Evolutionary conservation across 371 early-diverging fungal species (phyloP).

Genomic region (Mortierella sp.): DNA sequence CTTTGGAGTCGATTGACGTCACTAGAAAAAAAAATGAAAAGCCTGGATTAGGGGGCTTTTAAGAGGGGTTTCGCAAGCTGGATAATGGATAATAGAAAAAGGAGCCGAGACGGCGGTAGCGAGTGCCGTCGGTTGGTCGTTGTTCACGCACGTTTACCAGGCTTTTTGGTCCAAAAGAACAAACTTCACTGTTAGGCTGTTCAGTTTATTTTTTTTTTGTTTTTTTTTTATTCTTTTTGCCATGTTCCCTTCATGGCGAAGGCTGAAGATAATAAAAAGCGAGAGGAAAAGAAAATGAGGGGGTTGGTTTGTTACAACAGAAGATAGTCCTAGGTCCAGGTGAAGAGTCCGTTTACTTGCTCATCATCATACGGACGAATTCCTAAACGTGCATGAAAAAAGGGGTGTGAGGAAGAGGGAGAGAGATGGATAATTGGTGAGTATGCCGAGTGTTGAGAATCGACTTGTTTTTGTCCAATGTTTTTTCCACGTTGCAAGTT

Average conservation of each 20-base stretch:
- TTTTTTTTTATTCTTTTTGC: background rate
- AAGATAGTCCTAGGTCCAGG: background rate
- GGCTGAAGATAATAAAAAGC: background rate
- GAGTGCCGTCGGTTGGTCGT: too few species aligned
- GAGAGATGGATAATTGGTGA: background rate
- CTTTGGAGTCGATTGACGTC: too few species aligned
- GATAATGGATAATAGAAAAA: too few species aligned
- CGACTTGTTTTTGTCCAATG: background rate
- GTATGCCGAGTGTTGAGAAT: background rate
- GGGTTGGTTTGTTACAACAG: background rate
- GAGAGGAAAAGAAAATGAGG: background rate
- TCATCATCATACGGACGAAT: conserved; percentile 57
- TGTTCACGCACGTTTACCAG: background rate
- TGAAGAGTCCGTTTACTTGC: conserved; percentile 35
- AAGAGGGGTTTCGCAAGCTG: too few species aligned
- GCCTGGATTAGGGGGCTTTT: too few species aligned
- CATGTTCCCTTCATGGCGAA: too few species aligned
- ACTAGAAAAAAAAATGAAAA: too few species aligned
- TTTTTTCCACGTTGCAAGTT: background rate
- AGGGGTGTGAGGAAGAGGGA: background rate
- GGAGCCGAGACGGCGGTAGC: too few species aligned
- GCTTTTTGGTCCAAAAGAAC: too few species aligned
- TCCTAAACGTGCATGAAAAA: conserved; percentile 25
- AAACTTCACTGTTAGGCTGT: background rate
- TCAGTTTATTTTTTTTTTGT: background rate